Percentiles rank a stretch among this genome's conserved stretches.
Evolutionary conservation across 306 rosid species (phyloP).

Genomic region (Prinsepia uniflora): DNA sequence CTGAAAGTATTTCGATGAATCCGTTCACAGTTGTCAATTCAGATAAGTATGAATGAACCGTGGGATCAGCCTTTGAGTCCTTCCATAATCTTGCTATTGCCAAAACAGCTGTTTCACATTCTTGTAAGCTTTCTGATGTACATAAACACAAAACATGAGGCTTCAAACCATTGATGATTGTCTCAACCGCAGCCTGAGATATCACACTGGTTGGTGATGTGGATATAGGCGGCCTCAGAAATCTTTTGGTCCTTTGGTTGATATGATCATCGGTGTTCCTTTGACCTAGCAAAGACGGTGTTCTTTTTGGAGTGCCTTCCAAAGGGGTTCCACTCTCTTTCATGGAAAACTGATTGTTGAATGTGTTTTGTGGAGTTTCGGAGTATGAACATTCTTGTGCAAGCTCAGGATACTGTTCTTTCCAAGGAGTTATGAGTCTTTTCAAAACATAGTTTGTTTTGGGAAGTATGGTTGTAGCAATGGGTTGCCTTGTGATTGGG

Average conservation of each 20-base stretch:
- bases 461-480: conserved; percentile 59
- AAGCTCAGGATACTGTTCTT: conserved; percentile 70
- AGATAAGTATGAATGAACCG: conserved; percentile 60
- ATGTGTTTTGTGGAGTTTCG: conserved; percentile 48
- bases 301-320: conserved; percentile 35
- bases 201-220: conserved; percentile 79
- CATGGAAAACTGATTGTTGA: conserved; percentile 38
- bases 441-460: conserved; percentile 89
- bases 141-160: conserved; percentile 68
- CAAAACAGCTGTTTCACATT: conserved; percentile 71
- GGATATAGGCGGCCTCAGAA: conserved; percentile 32
- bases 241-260: conserved; percentile 58
- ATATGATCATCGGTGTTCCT: conserved; percentile 39
- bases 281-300: conserved; percentile 32
- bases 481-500: conserved; percentile 77
- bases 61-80: conserved; percentile 73
- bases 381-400: conserved; percentile 57
- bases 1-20: conserved; percentile 73
- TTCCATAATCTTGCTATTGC: conserved; percentile 68
- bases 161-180: conserved; percentile 57
- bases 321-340: conserved; percentile 30
- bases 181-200: conserved; percentile 80
- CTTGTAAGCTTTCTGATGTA: conserved; percentile 67
- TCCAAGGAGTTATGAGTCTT: conserved; percentile 90
- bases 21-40: conserved; percentile 70